Conservation (phyloP, 2,329 filamentous ascomycete species). For the Aspergillus quadrilineatus region DNA sequence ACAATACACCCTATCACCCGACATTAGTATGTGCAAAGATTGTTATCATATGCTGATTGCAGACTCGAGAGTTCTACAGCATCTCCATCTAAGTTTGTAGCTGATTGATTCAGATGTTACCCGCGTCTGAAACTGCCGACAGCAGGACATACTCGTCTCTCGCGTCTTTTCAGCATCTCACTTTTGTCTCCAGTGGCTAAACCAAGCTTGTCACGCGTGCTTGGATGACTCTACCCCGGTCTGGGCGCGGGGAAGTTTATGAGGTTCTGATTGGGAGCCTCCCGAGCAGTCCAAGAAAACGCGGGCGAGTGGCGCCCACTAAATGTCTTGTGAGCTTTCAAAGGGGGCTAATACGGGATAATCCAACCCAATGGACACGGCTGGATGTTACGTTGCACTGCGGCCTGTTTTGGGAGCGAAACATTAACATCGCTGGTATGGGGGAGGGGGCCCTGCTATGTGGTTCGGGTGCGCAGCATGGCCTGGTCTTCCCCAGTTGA, state of each 20-base stretch:
- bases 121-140: not conserved
- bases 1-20: not conserved
- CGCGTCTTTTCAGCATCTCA: not conserved
- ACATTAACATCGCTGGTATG: not conserved
- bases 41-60: not conserved
- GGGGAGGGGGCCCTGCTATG: not conserved
- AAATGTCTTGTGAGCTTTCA: conserved; percentile 6
- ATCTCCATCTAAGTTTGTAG: not conserved
- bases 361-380: not conserved
- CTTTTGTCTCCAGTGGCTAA: not conserved
- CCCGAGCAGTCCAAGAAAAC: conserved; percentile 2
- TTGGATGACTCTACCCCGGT: not conserved
- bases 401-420: not conserved
- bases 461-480: not conserved
- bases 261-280: not conserved
- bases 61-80: not conserved
- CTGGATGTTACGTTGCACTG: conserved; percentile 13
- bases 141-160: not conserved
- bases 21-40: not conserved
- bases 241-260: not conserved
- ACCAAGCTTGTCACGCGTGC: conserved; percentile 9
- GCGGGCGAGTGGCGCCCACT: conserved; percentile 9
- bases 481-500: not conserved
- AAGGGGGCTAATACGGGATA: not conserved
- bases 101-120: not conserved